Conservation (phyloP, 129 eudicot genomes). For the Ambrosia artemisiifolia region DNA sequence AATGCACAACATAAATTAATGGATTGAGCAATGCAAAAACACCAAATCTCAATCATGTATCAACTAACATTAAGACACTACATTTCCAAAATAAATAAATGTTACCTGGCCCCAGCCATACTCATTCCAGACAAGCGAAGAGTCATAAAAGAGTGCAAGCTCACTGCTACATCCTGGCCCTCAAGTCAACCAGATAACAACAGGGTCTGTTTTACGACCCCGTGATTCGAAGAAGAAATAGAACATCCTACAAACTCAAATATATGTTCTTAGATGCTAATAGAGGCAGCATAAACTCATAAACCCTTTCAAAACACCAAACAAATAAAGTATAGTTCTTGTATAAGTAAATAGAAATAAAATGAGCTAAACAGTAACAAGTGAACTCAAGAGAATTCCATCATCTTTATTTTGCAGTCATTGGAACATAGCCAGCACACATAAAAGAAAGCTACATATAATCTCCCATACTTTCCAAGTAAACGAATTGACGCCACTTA, state of each 20-base stretch:
- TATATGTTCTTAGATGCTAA: neutral
- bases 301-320: no score
- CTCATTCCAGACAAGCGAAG: constrained; percentile 77
- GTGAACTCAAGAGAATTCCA: no score
- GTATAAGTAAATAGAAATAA: no score
- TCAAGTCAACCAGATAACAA: constrained; percentile 90
- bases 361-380: no score
- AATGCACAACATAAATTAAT: neutral
- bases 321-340: no score
- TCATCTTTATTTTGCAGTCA: no score
- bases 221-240: constrained; percentile 94
- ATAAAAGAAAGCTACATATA: no score
- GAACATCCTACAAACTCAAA: constrained; percentile 64
- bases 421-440: no score
- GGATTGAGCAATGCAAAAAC: neutral
- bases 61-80: neutral
- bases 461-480: no score
- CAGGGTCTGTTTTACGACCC: constrained; percentile 66
- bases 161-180: constrained; percentile 98
- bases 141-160: constrained; percentile 84
- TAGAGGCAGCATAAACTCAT: no score
- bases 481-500: no score
- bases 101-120: constrained; percentile 91
- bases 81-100: neutral
- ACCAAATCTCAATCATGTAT: neutral